Conservation (phyloP, 805 yeast genomes). For the Lachancea mirantina region DNA sequence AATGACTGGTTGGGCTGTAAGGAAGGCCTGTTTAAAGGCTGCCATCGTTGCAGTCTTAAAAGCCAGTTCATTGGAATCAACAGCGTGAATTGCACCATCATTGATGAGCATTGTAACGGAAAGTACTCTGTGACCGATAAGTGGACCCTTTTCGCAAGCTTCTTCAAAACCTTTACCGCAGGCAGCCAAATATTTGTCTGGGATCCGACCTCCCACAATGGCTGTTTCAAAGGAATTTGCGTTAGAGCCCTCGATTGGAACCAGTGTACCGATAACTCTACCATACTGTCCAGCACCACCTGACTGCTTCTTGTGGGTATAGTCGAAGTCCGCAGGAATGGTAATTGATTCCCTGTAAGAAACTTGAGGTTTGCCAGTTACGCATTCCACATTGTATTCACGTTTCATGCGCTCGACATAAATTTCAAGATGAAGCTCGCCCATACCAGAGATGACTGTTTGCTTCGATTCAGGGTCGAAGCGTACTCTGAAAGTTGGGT, state of each 20-base stretch:
- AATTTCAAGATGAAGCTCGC: slow-evolving; percentile 93
- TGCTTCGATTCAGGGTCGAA: slow-evolving; percentile 91
- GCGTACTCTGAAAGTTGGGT: slow-evolving; percentile 93
- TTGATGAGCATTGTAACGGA: slow-evolving; percentile 90
- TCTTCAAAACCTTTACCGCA: slow-evolving; percentile 96
- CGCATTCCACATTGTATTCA: slow-evolving; percentile 92
- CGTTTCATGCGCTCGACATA: slow-evolving; percentile 97
- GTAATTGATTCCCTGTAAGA: slow-evolving; percentile 93
- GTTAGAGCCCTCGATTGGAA: slow-evolving; percentile 41
- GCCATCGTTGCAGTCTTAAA: slow-evolving; percentile 87
- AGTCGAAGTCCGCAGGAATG: slow-evolving; percentile 69
- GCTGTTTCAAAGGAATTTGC: slow-evolving; percentile 75
- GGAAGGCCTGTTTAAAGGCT: slow-evolving; percentile 88
- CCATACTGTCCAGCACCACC: slow-evolving; percentile 99
- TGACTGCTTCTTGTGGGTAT: slow-evolving; percentile 93
- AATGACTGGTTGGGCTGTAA: slow-evolving; percentile 76
- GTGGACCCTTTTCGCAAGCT: slow-evolving; percentile 91
- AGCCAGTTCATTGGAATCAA: slow-evolving; percentile 93
- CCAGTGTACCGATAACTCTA: slow-evolving; percentile 81
- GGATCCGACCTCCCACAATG: slow-evolving; percentile 93
- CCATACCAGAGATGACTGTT: slow-evolving; percentile 90
- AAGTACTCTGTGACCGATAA: slow-evolving; percentile 87
- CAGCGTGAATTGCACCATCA: slow-evolving; percentile 97
- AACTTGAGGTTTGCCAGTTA: slow-evolving; percentile 96
- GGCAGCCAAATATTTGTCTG: slow-evolving; percentile 89